Base-by-base conservation (phyloP, 257 asterid genomes). In the Ajuga chamaepitys region DNA sequence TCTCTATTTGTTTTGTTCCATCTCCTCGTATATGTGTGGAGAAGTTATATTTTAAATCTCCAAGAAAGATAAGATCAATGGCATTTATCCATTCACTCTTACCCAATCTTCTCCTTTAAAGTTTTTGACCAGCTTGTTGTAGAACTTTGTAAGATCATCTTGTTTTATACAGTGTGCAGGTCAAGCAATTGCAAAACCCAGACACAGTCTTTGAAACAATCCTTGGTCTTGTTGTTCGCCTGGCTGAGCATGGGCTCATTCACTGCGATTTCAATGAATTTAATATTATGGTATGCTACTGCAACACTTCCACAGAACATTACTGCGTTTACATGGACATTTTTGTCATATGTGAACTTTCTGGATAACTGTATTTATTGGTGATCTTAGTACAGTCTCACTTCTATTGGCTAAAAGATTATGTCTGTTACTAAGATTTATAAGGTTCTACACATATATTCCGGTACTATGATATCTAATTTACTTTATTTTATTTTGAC, bases 211-310 rank as follows among this genome's bases (percentile, higher is more conserved):
- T 89, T 73, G 96, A 93, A 70, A 85, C 83, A 24, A 82, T 93
- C 66, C 80, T 88, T 62, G 85, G 88, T 75, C 87, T 86, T 66
- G 85, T 93, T 58, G 81, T 84, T 81, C 97, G 96, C 58, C 76
- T 93, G 62, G 96, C 99, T 24, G 99, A 93, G 83, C 95, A 93
- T 46, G 99, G 99, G 28, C 95, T 93, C 56, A 93, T 93, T 66
- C 99, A 93, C 70, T 93, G 99, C 20, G 99, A 93, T 75, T 93
- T 93, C 75, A 93, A 93, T 67, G 99, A 89, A 68, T 93, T 93
- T 67, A 89, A 93, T 75, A 93, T 93, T 25, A 89, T 93, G 96
- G 98, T 88, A 80, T 59, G 68, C 40, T 57, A 35, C 72, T 40
- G 68, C n/a, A 6, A 52, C 59, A 5, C 75, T 63, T 76, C 55